Conservation (phyloP, 176 grass and related monocot species). For the Metroxylon sagu region DNA sequence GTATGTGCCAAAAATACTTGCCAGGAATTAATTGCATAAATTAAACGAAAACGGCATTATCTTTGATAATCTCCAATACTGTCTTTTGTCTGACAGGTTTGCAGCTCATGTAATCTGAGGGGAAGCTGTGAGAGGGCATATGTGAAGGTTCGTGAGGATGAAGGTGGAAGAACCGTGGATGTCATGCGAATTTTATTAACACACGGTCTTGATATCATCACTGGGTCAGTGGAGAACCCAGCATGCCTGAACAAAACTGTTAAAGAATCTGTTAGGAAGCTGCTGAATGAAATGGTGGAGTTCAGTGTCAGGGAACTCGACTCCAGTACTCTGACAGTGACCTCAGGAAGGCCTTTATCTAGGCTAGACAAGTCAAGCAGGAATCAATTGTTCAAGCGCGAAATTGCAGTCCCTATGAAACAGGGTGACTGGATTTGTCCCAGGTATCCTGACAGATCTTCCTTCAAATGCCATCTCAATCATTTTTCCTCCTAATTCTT, state of each 20-base stretch:
- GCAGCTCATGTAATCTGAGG: slow-evolving; percentile 76
- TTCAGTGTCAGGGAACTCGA: slow-evolving; percentile 35
- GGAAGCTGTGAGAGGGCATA: slow-evolving; percentile 81
- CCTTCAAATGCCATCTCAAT: neutral
- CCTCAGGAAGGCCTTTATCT: slow-evolving; percentile 13
- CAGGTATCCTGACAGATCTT: slow-evolving; percentile 37
- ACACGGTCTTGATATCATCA: slow-evolving; percentile 63
- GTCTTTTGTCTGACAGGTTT: slow-evolving; percentile 53
- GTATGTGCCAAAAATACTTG: slow-evolving; percentile 26
- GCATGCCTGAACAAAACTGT: slow-evolving; percentile 59
- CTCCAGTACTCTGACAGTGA: slow-evolving; percentile 9
- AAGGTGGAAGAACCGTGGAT: slow-evolving; percentile 86
- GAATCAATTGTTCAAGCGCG: slow-evolving; percentile 5
- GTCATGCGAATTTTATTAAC: slow-evolving; percentile 78
- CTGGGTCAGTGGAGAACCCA: slow-evolving; percentile 56
- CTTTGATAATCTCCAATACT: neutral
- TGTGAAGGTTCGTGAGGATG: slow-evolving; percentile 58
- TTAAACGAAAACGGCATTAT: too few relatives aligned
- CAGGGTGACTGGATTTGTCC: slow-evolving; percentile 97
- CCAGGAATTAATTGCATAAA: neutral
- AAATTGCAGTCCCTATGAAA: slow-evolving; percentile 39
- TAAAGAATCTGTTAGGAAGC: slow-evolving; percentile 66
- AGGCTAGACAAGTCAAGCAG: slow-evolving; percentile 1
- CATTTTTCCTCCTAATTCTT: neutral
- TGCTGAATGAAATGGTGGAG: slow-evolving; percentile 53